Evolutionary conservation across 2,329 filamentous ascomycete genomes (phyloP).

Genomic region (Colletotrichum abscissum): DNA sequence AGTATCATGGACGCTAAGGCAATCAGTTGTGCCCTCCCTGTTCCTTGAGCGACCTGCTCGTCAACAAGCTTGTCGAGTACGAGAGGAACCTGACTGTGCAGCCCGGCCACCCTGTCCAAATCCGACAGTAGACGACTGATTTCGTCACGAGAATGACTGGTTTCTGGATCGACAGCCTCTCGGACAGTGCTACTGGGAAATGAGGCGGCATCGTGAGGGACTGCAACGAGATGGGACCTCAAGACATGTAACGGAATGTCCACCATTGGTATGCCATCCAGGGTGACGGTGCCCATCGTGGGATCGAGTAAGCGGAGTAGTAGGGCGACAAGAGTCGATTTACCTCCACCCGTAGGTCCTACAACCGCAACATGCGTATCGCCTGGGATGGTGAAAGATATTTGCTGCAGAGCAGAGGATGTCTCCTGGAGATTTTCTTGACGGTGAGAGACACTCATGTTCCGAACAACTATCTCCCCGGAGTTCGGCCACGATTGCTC

Average conservation of each 20-base stretch:
- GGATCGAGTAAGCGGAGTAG: not conserved
- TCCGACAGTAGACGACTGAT: not conserved
- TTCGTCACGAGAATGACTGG: not conserved
- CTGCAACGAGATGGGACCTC: not conserved
- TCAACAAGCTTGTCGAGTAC: not conserved
- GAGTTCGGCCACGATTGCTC: not conserved
- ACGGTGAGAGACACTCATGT: not conserved
- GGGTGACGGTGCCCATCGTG: not conserved
- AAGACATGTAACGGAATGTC: not conserved
- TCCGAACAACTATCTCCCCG: not conserved
- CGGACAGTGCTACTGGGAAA: not conserved
- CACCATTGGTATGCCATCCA: not conserved
- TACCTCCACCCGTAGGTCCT: not conserved
- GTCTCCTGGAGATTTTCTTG: not conserved
- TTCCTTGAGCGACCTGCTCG: not conserved
- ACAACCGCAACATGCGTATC: slow-evolving; percentile 1
- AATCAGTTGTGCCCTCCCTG: not conserved
- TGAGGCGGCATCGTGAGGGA: not conserved
- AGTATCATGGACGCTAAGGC: not conserved
- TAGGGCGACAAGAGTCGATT: slow-evolving; percentile 1
- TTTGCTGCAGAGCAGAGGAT: not conserved
- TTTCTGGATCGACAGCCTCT: not conserved
- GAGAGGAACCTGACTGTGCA: not conserved
- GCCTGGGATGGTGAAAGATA: not conserved
- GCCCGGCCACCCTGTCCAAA: not conserved